Evolutionary conservation across 192 early-diverging fungal genomes (phyloP).

Genomic region (Gaertneriomyces semiglobifer): DNA sequence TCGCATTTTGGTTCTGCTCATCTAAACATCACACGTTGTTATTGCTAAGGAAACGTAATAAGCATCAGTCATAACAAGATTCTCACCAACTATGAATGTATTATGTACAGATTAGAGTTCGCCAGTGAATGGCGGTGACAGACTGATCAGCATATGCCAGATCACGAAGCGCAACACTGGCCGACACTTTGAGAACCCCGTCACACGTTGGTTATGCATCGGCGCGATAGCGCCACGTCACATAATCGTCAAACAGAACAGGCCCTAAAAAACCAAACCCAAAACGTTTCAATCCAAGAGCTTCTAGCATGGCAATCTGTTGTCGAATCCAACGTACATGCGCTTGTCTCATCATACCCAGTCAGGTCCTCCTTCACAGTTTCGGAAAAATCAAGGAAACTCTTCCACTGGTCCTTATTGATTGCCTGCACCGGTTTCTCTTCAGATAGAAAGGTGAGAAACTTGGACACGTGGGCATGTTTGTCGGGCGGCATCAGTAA

Average conservation of each 20-base stretch:
- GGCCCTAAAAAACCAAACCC: slow-evolving; percentile 48
- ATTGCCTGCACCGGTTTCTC: slow-evolving; percentile 52
- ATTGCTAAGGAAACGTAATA: too few relatives aligned
- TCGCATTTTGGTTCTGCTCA: too few relatives aligned
- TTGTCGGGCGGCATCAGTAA: slow-evolving; percentile 42
- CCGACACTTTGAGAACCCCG: too few relatives aligned
- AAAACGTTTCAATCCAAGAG: too few relatives aligned
- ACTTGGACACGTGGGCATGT: slow-evolving; percentile 43
- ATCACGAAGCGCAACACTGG: too few relatives aligned
- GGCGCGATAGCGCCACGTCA: slow-evolving; percentile 40
- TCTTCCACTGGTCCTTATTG: slow-evolving; percentile 67
- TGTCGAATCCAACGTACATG: slow-evolving; percentile 48
- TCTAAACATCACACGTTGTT: too few relatives aligned
- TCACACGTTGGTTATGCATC: too few relatives aligned
- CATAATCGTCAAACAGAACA: slow-evolving; percentile 65
- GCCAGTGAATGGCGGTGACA: too few relatives aligned
- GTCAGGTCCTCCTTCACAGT: slow-evolving; percentile 46
- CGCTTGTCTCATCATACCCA: slow-evolving; percentile 57
- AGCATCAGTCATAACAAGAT: too few relatives aligned
- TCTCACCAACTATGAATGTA: too few relatives aligned
- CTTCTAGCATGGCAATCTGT: not conserved
- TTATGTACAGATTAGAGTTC: too few relatives aligned
- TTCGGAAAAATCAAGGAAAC: slow-evolving; percentile 58
- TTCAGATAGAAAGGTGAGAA: slow-evolving; percentile 52
- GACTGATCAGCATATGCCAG: too few relatives aligned